Evolutionary conservation across 1,139 yeast genomes (phyloP).

Genomic region (Candida sp.): DNA sequence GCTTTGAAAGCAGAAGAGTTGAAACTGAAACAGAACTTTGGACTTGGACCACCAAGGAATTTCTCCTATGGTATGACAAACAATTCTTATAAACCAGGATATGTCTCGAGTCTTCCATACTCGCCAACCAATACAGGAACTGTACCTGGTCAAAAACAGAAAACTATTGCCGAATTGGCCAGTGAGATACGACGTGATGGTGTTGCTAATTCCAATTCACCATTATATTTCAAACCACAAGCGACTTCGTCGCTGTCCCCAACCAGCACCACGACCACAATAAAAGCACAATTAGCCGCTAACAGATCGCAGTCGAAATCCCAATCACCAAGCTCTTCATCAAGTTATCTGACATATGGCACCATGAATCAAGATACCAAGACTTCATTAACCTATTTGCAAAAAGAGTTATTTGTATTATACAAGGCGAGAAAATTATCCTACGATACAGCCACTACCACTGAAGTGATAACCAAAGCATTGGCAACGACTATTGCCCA

Average conservation of each 20-base stretch:
- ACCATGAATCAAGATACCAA: slow-evolving; percentile 43
- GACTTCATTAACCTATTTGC: slow-evolving; percentile 62
- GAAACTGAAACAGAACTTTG: slow-evolving; percentile 38
- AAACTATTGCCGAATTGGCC: slow-evolving; percentile 55
- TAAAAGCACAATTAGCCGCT: slow-evolving; percentile 55
- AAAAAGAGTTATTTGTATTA: slow-evolving; percentile 65
- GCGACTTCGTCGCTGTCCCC: slow-evolving; percentile 5
- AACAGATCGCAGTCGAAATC: slow-evolving; percentile 35
- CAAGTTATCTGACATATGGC: slow-evolving; percentile 19
- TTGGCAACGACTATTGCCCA: slow-evolving; percentile 91
- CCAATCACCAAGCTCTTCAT: slow-evolving; percentile 8
- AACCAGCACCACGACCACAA: slow-evolving; percentile 15
- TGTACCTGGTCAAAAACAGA: slow-evolving; percentile 28
- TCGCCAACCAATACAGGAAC: slow-evolving; percentile 13
- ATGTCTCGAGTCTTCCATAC: slow-evolving; percentile 17
- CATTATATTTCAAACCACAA: slow-evolving; percentile 33
- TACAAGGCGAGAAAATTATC: slow-evolving; percentile 67
- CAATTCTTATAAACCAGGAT: slow-evolving; percentile 2
- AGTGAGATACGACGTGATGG: slow-evolving; percentile 49
- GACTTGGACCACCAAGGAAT: slow-evolving; percentile 25
- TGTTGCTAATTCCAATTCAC: slow-evolving; percentile 24
- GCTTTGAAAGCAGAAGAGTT: slow-evolving; percentile 51
- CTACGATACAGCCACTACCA: slow-evolving; percentile 68
- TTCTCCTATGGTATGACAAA: slow-evolving; percentile 20
- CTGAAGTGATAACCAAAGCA: slow-evolving; percentile 85